A percentile compares a stretch with the other conserved stretches of the same genome.
Conservation (phyloP, 345 rosid genomes). For the Rhodamnia argentea region DNA sequence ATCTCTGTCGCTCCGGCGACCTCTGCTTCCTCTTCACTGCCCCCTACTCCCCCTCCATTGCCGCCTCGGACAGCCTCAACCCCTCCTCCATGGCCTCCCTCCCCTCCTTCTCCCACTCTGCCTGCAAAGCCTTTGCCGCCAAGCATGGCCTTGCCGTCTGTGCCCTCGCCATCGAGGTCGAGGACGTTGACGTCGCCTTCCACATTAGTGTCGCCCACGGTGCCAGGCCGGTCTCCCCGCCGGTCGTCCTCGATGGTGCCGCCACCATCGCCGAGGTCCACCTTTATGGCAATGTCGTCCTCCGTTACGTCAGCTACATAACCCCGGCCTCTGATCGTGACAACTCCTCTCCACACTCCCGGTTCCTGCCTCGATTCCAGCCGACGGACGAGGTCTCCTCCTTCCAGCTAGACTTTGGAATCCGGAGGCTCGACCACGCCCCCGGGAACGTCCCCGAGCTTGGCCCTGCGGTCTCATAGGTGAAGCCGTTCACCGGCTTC, state of each 20-base stretch:
- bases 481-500: constrained; percentile 68
- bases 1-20: constrained; percentile 70
- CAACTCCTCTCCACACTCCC: background rate
- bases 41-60: constrained; percentile 20
- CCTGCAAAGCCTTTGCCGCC: constrained; percentile 42
- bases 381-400: constrained; percentile 32
- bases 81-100: constrained; percentile 25
- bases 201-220: constrained; percentile 46
- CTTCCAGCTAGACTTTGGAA: constrained; percentile 60
- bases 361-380: constrained; percentile 56
- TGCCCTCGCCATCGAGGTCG: constrained; percentile 60
- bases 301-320: constrained; percentile 54
- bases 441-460: constrained; percentile 78
- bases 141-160: constrained; percentile 68
- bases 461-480: constrained; percentile 44
- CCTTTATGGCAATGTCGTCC: constrained; percentile 72
- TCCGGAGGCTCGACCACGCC: constrained; percentile 71
- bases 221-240: constrained; percentile 39
- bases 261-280: constrained; percentile 60
- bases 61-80: constrained; percentile 44
- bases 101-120: constrained; percentile 48
- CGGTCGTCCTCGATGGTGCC: constrained; percentile 24
- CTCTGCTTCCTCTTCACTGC: constrained; percentile 75
- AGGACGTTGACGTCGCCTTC: constrained; percentile 61
- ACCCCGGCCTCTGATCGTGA: background rate